Percentiles rank a stretch among this genome's conserved stretches.
Conservation (phyloP, 345 rosid species). For the Gossypium thurberi region DNA sequence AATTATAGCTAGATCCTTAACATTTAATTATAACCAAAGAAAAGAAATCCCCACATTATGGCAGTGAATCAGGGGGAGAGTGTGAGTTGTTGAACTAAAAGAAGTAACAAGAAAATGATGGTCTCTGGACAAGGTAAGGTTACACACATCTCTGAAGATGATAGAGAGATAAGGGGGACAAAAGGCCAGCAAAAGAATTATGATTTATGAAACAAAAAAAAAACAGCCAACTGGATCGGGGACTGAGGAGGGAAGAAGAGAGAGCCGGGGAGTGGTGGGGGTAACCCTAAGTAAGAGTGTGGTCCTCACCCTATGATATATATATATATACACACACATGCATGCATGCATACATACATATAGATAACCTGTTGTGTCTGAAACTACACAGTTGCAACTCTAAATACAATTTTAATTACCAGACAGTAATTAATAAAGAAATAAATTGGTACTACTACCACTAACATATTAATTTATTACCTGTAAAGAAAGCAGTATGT, state of each 20-base stretch:
- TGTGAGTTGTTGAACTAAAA: too few species aligned
- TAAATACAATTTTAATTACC: slow-evolving; percentile 1
- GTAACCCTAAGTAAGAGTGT: slow-evolving; percentile 15
- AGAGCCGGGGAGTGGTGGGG: not conserved
- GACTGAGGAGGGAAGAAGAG: not conserved
- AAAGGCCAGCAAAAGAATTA: not conserved
- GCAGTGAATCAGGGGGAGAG: too few species aligned
- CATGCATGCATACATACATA: too few species aligned
- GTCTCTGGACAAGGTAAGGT: too few species aligned
- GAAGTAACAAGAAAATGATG: too few species aligned
- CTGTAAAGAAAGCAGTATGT: not conserved
- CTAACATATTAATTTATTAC: not conserved
- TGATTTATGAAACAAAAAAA: not conserved
- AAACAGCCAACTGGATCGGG: too few species aligned
- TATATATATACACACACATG: too few species aligned
- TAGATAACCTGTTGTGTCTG: not conserved
- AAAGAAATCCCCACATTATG: too few species aligned
- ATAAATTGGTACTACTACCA: not conserved
- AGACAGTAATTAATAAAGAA: not conserved
- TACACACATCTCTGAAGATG: not conserved
- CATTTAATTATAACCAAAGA: too few species aligned
- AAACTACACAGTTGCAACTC: slow-evolving; percentile 10
- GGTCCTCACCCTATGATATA: slow-evolving; percentile 19
- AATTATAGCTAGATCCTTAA: too few species aligned
- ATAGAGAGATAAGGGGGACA: not conserved